These are phyloP conservation scores for Drechslerella coelobrocha DNA, from an alignment of 2,329 filamentous ascomycete genomes.

Conservation along the genomic window DNA sequence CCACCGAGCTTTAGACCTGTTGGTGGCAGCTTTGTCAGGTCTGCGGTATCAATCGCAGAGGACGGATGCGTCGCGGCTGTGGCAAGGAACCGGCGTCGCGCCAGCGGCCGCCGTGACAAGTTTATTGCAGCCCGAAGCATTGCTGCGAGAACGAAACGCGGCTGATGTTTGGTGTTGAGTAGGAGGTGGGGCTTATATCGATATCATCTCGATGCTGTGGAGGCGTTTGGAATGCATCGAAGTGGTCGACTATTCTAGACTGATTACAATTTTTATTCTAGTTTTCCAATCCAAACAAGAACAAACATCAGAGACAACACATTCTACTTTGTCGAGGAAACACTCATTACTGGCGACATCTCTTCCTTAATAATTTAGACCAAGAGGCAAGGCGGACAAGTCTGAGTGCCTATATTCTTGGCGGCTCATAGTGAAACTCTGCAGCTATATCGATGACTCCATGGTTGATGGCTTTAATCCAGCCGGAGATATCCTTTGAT, in stretches of 20 bases:
- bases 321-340: too few relatives aligned
- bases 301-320: too few relatives aligned
- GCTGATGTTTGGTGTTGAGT: neutral
- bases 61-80: constrained; percentile 55
- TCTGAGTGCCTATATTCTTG: too few relatives aligned
- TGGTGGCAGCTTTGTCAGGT: constrained; percentile 76
- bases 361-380: too few relatives aligned
- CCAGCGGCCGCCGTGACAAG: constrained; percentile 51
- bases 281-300: too few relatives aligned
- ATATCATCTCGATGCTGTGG: constrained; percentile 17
- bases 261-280: too few relatives aligned
- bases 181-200: neutral
- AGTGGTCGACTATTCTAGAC: neutral
- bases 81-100: neutral
- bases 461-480: too few relatives aligned
- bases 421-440: too few relatives aligned
- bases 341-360: too few relatives aligned
- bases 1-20: constrained; percentile 87
- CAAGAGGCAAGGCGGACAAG: too few relatives aligned
- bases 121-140: constrained; percentile 42
- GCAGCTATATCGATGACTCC: too few relatives aligned
- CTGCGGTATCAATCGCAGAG: constrained; percentile 68
- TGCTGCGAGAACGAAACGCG: neutral
- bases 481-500: too few relatives aligned
- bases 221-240: neutral